These are phyloP conservation scores for Aspergillus nomiae DNA, from an alignment of 2,329 filamentous ascomycete genomes.

Conservation along the genomic window DNA sequence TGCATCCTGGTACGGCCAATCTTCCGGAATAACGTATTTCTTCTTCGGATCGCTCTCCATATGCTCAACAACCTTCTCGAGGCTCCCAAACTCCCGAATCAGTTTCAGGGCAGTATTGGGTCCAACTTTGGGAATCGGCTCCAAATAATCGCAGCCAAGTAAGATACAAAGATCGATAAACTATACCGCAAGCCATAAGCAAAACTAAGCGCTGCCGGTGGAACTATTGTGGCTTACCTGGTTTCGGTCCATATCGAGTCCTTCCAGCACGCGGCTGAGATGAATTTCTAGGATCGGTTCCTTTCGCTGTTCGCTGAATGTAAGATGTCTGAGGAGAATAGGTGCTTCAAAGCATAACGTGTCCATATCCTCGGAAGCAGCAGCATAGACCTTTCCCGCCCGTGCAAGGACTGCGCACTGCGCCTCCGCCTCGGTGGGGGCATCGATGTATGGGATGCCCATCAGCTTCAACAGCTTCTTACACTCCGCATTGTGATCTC, in stretches of 20 bases:
- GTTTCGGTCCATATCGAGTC: constrained; percentile 81
- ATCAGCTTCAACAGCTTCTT: constrained; percentile 88
- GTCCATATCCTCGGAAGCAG: constrained; percentile 98
- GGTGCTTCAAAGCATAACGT: constrained; percentile 94
- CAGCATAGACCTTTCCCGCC: constrained; percentile 93
- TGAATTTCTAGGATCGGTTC: constrained; percentile 97
- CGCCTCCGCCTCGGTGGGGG: constrained; percentile 94
- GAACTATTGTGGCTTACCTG: constrained; percentile 59
- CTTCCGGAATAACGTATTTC: constrained; percentile 86
- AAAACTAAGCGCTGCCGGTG: constrained; percentile 7
- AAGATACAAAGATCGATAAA: constrained; percentile 98
- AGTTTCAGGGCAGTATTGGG: constrained; percentile 89
- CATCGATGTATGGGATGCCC: constrained; percentile 93
- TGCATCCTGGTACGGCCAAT: constrained; percentile 94
- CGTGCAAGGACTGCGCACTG: constrained; percentile 89
- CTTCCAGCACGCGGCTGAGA: constrained; percentile 81
- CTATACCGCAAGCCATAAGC: constrained; percentile 47
- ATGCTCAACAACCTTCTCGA: constrained; percentile 83
- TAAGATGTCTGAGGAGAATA: constrained; percentile 87
- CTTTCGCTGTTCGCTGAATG: constrained; percentile 95
- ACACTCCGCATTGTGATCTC: constrained; percentile 95
- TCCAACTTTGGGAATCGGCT: constrained; percentile 92
- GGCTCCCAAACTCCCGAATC: constrained; percentile 84
- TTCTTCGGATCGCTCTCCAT: constrained; percentile 75
- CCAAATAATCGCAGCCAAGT: constrained; percentile 95